Percentiles rank a stretch among this genome's conserved stretches.
Conservation (phyloP, 1,284 basidiomycete genomes). For the Trametes sp. region DNA sequence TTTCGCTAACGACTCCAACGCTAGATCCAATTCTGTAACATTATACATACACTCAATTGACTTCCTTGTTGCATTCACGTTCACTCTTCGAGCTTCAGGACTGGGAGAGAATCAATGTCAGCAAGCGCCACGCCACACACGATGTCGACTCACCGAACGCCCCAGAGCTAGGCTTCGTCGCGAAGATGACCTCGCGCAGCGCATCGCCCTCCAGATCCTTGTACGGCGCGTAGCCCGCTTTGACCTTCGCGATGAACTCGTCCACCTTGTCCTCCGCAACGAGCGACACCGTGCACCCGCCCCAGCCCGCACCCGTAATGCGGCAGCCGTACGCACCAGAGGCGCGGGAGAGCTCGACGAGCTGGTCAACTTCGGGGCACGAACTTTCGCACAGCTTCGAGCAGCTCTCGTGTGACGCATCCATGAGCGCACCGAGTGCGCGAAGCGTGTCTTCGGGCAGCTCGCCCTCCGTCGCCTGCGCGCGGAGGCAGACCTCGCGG, state of each 20-base stretch:
- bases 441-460: slow-evolving; percentile 43
- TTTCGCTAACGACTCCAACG: background rate
- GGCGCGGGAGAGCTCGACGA: slow-evolving; percentile 65
- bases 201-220: slow-evolving; percentile 64
- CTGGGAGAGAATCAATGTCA: background rate
- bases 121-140: background rate
- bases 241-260: slow-evolving; percentile 72
- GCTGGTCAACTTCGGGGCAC: slow-evolving; percentile 77
- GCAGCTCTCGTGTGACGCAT: slow-evolving; percentile 79
- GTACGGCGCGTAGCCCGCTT: slow-evolving; percentile 68
- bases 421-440: slow-evolving; percentile 78
- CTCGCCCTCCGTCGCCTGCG: slow-evolving; percentile 32
- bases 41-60: slow-evolving; percentile 4
- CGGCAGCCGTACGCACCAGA: slow-evolving; percentile 83
- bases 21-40: background rate
- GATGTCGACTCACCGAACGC: slow-evolving; percentile 72
- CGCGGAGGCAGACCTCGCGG: slow-evolving; percentile 66
- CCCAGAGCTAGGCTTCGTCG: slow-evolving; percentile 85
- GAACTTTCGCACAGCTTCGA: slow-evolving; percentile 78
- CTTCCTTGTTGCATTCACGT: background rate
- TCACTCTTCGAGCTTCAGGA: slow-evolving; percentile 16
- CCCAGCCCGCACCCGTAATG: slow-evolving; percentile 89
- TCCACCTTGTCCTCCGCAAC: slow-evolving; percentile 74
- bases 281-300: slow-evolving; percentile 87
- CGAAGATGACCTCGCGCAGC: slow-evolving; percentile 78